phyloP scores from a whole-genome alignment of 1,284 basidiomycete genomes.

The Tremellales sp. region DNA sequence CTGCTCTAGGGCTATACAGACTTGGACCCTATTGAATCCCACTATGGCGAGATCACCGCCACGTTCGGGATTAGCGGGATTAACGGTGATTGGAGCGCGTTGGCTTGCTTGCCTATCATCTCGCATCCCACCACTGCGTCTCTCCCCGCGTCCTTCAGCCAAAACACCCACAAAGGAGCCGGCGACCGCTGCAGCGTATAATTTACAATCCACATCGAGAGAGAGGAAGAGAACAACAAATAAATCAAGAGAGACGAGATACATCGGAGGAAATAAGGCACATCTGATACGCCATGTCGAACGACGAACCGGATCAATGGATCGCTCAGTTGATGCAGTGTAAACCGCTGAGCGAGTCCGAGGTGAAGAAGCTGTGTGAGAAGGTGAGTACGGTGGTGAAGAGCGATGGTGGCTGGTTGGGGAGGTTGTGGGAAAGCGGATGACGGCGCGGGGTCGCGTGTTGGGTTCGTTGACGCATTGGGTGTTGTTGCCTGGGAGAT shows the following conservation, averaged over 20 bases:
- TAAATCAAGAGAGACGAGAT: neutral
- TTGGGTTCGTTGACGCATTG: no score
- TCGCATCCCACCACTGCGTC: no score
- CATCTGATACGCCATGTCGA: no score
- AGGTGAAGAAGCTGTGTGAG: slow-evolving; percentile 98
- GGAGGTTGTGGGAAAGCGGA: neutral
- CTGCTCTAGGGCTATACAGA: no score
- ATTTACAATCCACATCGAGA: neutral
- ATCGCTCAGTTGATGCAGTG: slow-evolving; percentile 96
- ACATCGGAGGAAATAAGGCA: neutral
- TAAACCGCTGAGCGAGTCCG: slow-evolving; percentile 92
- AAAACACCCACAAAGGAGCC: neutral
- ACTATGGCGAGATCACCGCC: no score
- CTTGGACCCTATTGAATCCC: no score
- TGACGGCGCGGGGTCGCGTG: neutral
- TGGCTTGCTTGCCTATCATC: no score
- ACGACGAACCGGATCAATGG: slow-evolving; percentile 67
- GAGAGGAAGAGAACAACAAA: neutral
- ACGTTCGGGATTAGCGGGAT: no score
- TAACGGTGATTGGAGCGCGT: no score
- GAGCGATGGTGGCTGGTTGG: neutral
- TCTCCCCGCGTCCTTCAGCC: slow-evolving; percentile 1
- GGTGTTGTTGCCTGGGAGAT: no score
- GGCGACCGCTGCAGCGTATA: neutral
- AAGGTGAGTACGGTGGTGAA: slow-evolving; percentile 68